Percentiles rank a stretch among this genome's conserved stretches.
phyloP scores from a whole-genome alignment of 257 asterid species.

The Solanum pennellii region DNA sequence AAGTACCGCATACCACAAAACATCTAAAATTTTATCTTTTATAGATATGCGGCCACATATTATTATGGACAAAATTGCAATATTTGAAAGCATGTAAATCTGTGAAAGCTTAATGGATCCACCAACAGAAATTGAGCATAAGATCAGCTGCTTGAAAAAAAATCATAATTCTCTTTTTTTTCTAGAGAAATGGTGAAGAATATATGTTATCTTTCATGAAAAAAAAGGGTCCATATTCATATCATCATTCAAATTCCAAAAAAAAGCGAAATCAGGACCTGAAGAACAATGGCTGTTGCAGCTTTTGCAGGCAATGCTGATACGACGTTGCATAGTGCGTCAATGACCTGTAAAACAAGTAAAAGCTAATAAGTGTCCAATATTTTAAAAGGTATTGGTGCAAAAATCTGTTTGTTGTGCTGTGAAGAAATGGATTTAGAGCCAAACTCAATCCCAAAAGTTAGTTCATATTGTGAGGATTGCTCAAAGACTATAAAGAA shows the following conservation, averaged over 20 bases:
- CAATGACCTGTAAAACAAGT: constrained; percentile 59
- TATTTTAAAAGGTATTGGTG: not conserved
- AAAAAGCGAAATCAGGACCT: constrained; percentile 66
- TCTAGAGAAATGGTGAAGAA: not conserved
- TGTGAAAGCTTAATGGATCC: not conserved
- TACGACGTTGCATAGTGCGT: constrained; percentile 92
- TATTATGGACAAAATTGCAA: not conserved
- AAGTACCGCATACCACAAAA: not conserved
- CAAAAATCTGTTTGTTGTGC: not conserved
- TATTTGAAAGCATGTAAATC: not conserved
- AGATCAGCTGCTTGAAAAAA: not conserved
- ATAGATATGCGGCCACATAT: not conserved
- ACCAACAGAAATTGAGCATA: not conserved
- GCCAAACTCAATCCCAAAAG: not conserved
- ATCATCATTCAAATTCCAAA: constrained; percentile 10
- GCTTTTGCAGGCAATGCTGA: constrained; percentile 94
- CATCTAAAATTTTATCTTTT: not conserved
- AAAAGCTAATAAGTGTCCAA: not conserved
- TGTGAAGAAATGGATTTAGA: not conserved
- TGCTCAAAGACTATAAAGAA: not conserved
- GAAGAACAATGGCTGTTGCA: constrained; percentile 95
- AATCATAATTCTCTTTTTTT: not conserved
- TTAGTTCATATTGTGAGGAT: not conserved
- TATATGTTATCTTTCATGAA: not conserved
- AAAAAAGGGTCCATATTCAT: not conserved